Base-by-base conservation (phyloP, 2,329 filamentous ascomycete genomes). In the Sarocladium strictum region DNA sequence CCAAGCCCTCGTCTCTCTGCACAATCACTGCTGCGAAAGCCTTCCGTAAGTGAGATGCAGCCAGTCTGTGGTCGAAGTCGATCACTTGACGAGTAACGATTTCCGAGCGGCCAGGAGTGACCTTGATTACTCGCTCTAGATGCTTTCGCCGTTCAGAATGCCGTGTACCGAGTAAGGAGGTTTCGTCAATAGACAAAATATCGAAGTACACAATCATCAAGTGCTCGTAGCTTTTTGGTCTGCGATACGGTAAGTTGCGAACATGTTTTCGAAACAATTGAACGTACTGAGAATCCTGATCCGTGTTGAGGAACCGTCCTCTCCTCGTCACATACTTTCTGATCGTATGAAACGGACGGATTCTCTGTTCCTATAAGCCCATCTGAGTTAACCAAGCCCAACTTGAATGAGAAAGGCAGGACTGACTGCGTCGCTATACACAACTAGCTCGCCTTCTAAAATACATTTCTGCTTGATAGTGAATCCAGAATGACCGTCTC, bases 281-380 rank as follows among this genome's bases (percentile, higher is more conserved):
- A 40, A 69, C 79, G 62, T 69, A 86, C 78, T 81, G 80, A 0
- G 86, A 90, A 65, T 95, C 90, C 55, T 79, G 72, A 5, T 81
- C 76, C 0, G 80, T 85, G 1, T 87, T 84, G 54, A 95, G 71
- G 55, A 83, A 87, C 0, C 75, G 74, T 1, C 90, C 90, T 45
- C 88, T 86, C 38, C 90, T 81, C 7, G 80, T 76, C 24, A 96
- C 81, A 63, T 95, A 87, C 60, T 90, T 92, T 45, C 90, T 80
- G 57, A 96, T 86, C 62, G 90, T 88, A 61, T 94, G 84, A 61
- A 96, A 96, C 1, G 84, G 84, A 41, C 90, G 71, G 2, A 95
- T 83, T 35, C 75, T 79, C 21, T 78, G 69, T 41, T 86, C 75
- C 69, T 81, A 5, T 10, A 37, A 10, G 27, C 24, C 55, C 65